phyloP scores from a whole-genome alignment of 106 monocot genomes.

The Posidonia australis region DNA sequence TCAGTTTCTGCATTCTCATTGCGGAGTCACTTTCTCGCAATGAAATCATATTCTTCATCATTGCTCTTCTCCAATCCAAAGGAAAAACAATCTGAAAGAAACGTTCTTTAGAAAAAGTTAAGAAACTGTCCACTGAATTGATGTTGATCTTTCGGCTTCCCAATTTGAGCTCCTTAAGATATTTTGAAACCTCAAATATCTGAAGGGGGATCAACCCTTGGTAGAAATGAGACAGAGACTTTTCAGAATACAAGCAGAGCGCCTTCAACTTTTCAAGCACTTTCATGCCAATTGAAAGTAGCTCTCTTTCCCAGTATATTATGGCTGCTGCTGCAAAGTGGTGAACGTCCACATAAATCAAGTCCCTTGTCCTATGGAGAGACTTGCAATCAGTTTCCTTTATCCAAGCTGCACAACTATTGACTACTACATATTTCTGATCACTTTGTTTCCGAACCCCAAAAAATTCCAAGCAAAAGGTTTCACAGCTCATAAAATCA shows the following conservation, averaged over 20 bases:
- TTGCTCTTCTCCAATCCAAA: constrained; percentile 10
- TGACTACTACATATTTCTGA: constrained; percentile 16
- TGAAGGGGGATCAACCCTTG: constrained; percentile 5
- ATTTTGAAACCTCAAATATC: constrained; percentile 28
- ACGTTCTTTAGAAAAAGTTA: not conserved
- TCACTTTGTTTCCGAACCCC: constrained; percentile 18
- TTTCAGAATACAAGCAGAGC: constrained; percentile 1
- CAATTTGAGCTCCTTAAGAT: constrained; percentile 14
- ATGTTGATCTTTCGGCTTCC: not conserved
- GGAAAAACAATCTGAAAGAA: constrained; percentile 25
- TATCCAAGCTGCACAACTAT: constrained; percentile 25
- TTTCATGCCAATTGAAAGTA: constrained; percentile 21
- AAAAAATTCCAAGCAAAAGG: constrained; percentile 33
- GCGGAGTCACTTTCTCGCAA: constrained; percentile 14
- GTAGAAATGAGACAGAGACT: not conserved
- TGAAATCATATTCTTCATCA: constrained; percentile 1
- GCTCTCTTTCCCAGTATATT: constrained; percentile 16
- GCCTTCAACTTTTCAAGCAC: constrained; percentile 20
- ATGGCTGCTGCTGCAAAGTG: constrained; percentile 12
- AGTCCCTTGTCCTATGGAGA: constrained; percentile 1
- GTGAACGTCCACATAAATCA: not conserved
- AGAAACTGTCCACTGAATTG: not conserved
- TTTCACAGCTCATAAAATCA: not conserved
- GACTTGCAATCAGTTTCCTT: not conserved
- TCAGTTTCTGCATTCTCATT: constrained; percentile 3